A percentile compares a stretch with the other conserved stretches of the same genome.
Conservation (phyloP, 1,139 yeast genomes). For the Chernovozyma aurita region DNA sequence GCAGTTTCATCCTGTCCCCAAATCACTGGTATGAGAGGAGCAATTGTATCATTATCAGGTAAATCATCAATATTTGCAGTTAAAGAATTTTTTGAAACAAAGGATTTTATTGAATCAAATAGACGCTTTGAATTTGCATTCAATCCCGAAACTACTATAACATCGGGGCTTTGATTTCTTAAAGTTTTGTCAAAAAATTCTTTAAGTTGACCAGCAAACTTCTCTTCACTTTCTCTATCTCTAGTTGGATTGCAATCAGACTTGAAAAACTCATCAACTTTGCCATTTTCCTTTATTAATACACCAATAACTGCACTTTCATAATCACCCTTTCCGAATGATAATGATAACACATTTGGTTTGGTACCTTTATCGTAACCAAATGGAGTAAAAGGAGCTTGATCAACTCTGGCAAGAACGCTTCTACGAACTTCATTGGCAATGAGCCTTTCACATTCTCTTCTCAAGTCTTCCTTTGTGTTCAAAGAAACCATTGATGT, state of each 20-base stretch:
- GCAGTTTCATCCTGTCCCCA: slow-evolving; percentile 97
- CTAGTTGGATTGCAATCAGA: slow-evolving; percentile 74
- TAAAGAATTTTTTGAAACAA: slow-evolving; percentile 55
- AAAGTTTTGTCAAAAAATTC: slow-evolving; percentile 38
- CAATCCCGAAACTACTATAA: slow-evolving; percentile 84
- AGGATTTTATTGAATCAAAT: slow-evolving; percentile 51
- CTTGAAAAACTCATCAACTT: slow-evolving; percentile 70
- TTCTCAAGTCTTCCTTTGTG: slow-evolving; percentile 78
- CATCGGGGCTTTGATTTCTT: slow-evolving; percentile 62
- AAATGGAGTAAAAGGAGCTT: slow-evolving; percentile 86
- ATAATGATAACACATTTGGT: slow-evolving; percentile 77
- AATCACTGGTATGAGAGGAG: slow-evolving; percentile 48
- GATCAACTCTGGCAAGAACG: slow-evolving; percentile 72
- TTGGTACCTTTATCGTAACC: slow-evolving; percentile 75
- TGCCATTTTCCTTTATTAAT: slow-evolving; percentile 74
- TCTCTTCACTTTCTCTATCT: slow-evolving; percentile 45
- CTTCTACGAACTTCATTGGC: slow-evolving; percentile 66
- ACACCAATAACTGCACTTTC: slow-evolving; percentile 86
- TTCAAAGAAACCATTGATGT: slow-evolving; percentile 66
- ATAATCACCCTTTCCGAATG: slow-evolving; percentile 83
- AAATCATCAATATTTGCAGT: slow-evolving; percentile 50
- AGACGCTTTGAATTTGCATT: slow-evolving; percentile 69
- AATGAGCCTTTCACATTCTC: slow-evolving; percentile 70
- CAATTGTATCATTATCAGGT: slow-evolving; percentile 25
- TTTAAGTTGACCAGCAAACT: slow-evolving; percentile 49